Evolutionary conservation across 768 basidiomycete species (phyloP).

Genomic region (Cystobasidium tubakii): DNA sequence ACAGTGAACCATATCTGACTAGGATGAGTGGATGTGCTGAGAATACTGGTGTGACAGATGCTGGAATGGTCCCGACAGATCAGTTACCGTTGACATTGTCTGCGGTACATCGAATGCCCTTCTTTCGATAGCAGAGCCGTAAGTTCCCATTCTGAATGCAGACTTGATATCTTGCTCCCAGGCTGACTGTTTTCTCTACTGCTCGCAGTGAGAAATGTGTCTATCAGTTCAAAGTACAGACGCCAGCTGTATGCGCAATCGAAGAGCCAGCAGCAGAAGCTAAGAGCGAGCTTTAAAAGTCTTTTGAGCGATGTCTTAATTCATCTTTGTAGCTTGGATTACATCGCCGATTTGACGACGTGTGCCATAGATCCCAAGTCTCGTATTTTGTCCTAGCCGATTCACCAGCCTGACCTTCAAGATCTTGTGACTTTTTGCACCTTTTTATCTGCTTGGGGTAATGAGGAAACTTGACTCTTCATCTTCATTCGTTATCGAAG

Average conservation of each 20-base stretch:
- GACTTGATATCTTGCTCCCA: no score
- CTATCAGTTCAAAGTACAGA: constrained; percentile 43
- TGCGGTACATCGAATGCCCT: constrained; percentile 83
- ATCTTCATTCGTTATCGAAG: not conserved
- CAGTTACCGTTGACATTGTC: constrained; percentile 66
- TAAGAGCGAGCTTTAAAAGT: not conserved
- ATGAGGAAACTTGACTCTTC: not conserved
- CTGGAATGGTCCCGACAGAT: constrained; percentile 92
- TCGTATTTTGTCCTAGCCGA: not conserved
- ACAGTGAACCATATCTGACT: constrained; percentile 48
- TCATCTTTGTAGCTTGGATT: constrained; percentile 8
- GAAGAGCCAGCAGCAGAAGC: not conserved
- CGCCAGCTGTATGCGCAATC: constrained; percentile 37
- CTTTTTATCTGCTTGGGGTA: not conserved
- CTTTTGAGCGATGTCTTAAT: constrained; percentile 11
- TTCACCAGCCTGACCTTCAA: not conserved
- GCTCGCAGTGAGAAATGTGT: constrained; percentile 36
- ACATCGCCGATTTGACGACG: not conserved
- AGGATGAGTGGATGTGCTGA: not conserved
- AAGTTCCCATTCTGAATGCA: not conserved
- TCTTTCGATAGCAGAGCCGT: constrained; percentile 68
- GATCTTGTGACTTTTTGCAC: constrained; percentile 11
- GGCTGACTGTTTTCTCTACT: no score
- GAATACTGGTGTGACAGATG: not conserved
- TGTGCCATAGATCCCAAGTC: constrained; percentile 17